Evolutionary conservation across 1,284 basidiomycete species (phyloP), one percentile per base, ranked within the genome.

Genomic region (Ceratobasidium sp.): DNA sequence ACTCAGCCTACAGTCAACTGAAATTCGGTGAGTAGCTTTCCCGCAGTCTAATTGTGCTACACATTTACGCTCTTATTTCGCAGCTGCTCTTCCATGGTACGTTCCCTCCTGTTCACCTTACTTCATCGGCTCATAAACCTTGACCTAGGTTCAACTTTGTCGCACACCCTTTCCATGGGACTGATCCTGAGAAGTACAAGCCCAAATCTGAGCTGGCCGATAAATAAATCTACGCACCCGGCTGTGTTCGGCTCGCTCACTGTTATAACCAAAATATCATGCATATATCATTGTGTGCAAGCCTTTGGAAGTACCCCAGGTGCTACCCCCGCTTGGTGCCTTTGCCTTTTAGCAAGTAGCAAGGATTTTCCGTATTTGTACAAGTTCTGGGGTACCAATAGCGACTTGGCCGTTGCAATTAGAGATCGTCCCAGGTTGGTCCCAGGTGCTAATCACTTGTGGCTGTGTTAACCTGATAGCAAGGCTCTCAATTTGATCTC

Each of bases 1-100:
- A 99, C 87, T 97, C 95, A 29, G 91, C 89, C n/a, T 97, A 92
- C 87, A 94, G 93, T 40, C 95, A 96, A 84, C 89, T 97, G 81
- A 97, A 96, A 85, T 92, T 93, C 86, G 90, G 95, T 96, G 83
- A 84, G 94, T 91, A 8, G 37, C 59, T 54, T 61, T 52, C 44
- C 49, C 37, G 11, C n/a, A 29, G 2, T 43, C 6, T 40, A 62
- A 80, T 81, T 62, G 43, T 70, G 78, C 56, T 22, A 43, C 37
- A 62, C 37, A 74, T 29, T 51, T 32, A n/a, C 46, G 22, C 9
- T 32, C 2, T 70, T 37, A 25, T 34, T 9, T 54, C 76, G n/a
- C 82, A 93, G 91, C 87, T 79, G 85, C 87, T 29, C 89, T 93
- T 83, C 92, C 92, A 6, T 91, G 92, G 92, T 92, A 81, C 82